A percentile compares a stretch with the other conserved stretches of the same genome.
Conservation (phyloP, 23 red algal species). For the Gracilaria gracilis region DNA sequence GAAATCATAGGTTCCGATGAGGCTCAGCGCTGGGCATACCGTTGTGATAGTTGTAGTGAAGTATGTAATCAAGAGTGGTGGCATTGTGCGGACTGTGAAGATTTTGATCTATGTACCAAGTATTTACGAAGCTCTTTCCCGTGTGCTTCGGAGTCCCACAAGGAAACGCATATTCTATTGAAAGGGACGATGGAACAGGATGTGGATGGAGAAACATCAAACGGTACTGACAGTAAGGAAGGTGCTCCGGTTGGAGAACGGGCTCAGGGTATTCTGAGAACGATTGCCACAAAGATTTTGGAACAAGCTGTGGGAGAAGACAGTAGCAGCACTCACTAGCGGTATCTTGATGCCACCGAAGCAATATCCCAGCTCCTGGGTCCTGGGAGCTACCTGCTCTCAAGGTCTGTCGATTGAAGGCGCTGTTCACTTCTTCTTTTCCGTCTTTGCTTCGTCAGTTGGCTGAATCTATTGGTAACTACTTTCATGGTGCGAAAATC, state of each 20-base stretch:
- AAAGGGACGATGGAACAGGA: constrained; percentile 50
- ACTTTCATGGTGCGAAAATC: constrained; percentile 21
- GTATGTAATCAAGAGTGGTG: constrained; percentile 73
- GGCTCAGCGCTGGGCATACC: constrained; percentile 61
- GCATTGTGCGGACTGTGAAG: constrained; percentile 70
- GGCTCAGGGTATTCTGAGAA: constrained; percentile 11
- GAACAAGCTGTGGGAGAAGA: constrained; percentile 22
- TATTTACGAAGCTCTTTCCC: constrained; percentile 51
- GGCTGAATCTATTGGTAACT: constrained; percentile 12
- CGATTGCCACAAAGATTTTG: constrained; percentile 23
- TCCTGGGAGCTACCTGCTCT: not conserved
- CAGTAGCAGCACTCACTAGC: constrained; percentile 6
- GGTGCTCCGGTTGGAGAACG: not conserved
- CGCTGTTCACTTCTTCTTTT: constrained; percentile 45
- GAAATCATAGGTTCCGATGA: constrained; percentile 31
- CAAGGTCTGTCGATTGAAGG: constrained; percentile 20
- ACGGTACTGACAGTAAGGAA: not conserved
- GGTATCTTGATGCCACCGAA: constrained; percentile 60
- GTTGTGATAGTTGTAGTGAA: constrained; percentile 73
- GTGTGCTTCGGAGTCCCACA: constrained; percentile 23
- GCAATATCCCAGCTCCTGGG: constrained; percentile 50
- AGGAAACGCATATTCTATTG: constrained; percentile 40
- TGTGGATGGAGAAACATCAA: constrained; percentile 13
- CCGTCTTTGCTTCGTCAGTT: not conserved
- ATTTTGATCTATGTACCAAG: constrained; percentile 73